Evolutionary conservation across 352 stramenopile species (phyloP).

Genomic region (Pythium oligandrum): DNA sequence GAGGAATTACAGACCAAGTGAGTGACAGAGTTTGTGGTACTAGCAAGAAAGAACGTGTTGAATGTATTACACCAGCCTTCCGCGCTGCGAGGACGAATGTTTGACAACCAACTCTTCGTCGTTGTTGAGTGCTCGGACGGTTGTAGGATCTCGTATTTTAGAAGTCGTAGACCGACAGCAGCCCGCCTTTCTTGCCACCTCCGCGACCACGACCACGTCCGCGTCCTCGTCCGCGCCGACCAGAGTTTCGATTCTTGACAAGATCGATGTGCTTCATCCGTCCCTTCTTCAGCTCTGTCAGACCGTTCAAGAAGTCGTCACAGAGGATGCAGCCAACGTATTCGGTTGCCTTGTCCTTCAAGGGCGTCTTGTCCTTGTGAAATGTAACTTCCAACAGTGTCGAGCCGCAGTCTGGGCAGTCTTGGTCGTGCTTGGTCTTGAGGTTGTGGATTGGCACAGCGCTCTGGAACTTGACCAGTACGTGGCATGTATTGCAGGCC

Average conservation of each 20-base stretch:
- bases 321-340: conserved; percentile 39
- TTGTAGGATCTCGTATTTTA: conserved; percentile 1
- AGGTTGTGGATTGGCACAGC: conserved; percentile 26
- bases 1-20: too few relatives aligned
- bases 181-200: conserved; percentile 10
- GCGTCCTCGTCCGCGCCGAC: conserved; percentile 18
- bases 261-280: conserved; percentile 37
- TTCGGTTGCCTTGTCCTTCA: conserved; percentile 21
- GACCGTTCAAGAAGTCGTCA: conserved; percentile 35
- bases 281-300: conserved; percentile 34
- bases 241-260: conserved; percentile 13
- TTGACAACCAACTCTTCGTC: too few relatives aligned
- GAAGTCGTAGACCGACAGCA: conserved; percentile 23
- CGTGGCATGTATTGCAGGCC: conserved; percentile 43
- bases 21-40: too few relatives aligned
- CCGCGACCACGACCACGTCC: conserved; percentile 13
- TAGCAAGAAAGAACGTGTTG: too few relatives aligned
- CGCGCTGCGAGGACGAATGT: too few relatives aligned
- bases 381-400: conserved; percentile 36
- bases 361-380: conserved; percentile 35
- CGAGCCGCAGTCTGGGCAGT: conserved; percentile 23
- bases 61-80: too few relatives aligned
- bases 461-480: conserved; percentile 36
- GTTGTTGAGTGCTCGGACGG: neutral
- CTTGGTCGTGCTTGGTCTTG: conserved; percentile 11